phyloP scores from a whole-genome alignment of 2,329 filamentous ascomycete species.

The Sarocladium oryzae region DNA sequence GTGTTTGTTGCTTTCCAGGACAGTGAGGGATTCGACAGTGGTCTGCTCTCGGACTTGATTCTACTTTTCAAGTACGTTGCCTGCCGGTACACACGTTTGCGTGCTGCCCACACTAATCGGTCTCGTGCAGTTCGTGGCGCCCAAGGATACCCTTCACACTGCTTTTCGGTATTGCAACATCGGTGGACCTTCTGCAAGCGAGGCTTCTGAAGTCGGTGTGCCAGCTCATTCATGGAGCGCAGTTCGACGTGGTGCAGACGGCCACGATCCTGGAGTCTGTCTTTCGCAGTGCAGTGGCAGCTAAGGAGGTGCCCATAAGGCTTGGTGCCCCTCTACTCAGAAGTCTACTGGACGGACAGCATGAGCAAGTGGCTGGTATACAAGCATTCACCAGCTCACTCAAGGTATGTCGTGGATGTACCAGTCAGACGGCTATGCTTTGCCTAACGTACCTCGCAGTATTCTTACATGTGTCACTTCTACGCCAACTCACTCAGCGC shows the following conservation, averaged over 20 bases:
- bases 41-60: constrained; percentile 65
- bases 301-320: constrained; percentile 47
- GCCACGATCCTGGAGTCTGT: constrained; percentile 66
- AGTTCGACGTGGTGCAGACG: constrained; percentile 73
- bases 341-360: constrained; percentile 63
- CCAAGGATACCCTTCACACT: constrained; percentile 71
- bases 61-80: constrained; percentile 64
- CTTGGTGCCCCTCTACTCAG: constrained; percentile 59
- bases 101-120: no score
- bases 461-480: constrained; percentile 81
- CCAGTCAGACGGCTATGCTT: neutral
- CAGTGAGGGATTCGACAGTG: constrained; percentile 72
- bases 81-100: no score
- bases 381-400: constrained; percentile 65
- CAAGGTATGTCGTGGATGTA: constrained; percentile 41
- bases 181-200: constrained; percentile 71
- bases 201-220: constrained; percentile 64
- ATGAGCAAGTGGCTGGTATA: constrained; percentile 70
- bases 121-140: constrained; percentile 55
- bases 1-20: constrained; percentile 73
- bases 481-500: constrained; percentile 71
- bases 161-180: constrained; percentile 75
- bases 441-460: constrained; percentile 38
- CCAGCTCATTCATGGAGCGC: constrained; percentile 59
- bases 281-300: constrained; percentile 59